phyloP scores from a whole-genome alignment of 2,329 filamentous ascomycete genomes.

The Daldinia sp. region DNA sequence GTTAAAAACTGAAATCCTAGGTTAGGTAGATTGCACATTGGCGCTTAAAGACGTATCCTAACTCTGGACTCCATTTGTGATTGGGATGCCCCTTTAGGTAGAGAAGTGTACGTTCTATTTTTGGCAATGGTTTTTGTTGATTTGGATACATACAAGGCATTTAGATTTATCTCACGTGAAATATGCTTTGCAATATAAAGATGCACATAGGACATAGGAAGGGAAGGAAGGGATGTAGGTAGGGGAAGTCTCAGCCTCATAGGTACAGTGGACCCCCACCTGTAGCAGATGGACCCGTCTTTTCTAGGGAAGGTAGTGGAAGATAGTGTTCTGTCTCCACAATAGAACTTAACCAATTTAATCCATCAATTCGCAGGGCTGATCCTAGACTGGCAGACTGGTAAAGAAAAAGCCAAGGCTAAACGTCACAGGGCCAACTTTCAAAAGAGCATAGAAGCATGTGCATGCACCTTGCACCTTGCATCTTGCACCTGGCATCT shows the following conservation, averaged over 20 bases:
- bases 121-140: no score
- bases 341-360: conserved; percentile 31
- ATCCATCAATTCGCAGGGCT: conserved; percentile 35
- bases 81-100: no score
- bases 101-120: no score
- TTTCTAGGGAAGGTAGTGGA: conserved; percentile 2
- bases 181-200: background rate
- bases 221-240: background rate
- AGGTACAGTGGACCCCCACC: conserved; percentile 18
- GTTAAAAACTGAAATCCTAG: no score
- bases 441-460: background rate
- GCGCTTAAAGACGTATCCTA: no score
- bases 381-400: no score
- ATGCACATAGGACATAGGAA: background rate
- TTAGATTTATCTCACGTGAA: conserved; percentile 1
- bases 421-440: conserved; percentile 35
- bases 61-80: no score
- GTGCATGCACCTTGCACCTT: no score
- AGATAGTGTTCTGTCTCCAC: conserved; percentile 23
- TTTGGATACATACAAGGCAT: no score
- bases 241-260: conserved; percentile 31
- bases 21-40: no score
- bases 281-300: conserved; percentile 18
- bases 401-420: conserved; percentile 11
- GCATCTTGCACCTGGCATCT: no score